phyloP scores from a whole-genome alignment of 257 asterid genomes.

The Anisodus acutangulus region DNA sequence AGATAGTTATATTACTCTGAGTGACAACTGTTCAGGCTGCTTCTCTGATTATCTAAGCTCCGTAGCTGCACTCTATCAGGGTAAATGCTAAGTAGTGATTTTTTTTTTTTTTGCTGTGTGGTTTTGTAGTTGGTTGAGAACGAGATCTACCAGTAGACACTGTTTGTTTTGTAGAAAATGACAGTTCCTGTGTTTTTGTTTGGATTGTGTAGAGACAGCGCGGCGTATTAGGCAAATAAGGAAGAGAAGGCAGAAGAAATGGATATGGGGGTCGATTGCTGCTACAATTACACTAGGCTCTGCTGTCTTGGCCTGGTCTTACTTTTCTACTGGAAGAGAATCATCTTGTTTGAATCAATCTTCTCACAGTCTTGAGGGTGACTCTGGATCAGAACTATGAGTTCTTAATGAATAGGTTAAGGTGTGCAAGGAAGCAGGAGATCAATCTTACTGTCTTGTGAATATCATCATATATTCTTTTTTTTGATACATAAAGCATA shows the following conservation, averaged over 20 bases:
- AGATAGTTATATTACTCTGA: neutral
- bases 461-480: constrained; percentile 38
- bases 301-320: constrained; percentile 66
- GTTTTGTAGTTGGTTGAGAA: neutral
- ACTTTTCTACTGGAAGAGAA: constrained; percentile 59
- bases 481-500: constrained; percentile 31
- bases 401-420: constrained; percentile 31
- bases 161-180: neutral
- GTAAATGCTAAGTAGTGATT: neutral
- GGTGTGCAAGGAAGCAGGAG: constrained; percentile 42
- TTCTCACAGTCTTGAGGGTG: constrained; percentile 40
- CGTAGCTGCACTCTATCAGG: neutral
- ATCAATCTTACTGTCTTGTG: constrained; percentile 48
- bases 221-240: constrained; percentile 74
- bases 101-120: neutral
- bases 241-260: constrained; percentile 60
- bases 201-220: constrained; percentile 56
- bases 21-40: constrained; percentile 21
- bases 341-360: constrained; percentile 45
- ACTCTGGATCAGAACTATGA: constrained; percentile 38
- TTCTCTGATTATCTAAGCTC: neutral
- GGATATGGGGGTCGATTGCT: constrained; percentile 84
- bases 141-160: neutral
- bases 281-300: constrained; percentile 67
- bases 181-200: constrained; percentile 14